A percentile compares a stretch with the other conserved stretches of the same genome.
These are phyloP conservation scores for Camellia lanceoleosa DNA, from an alignment of 148 eudicot genomes.

Conservation along the genomic window DNA sequence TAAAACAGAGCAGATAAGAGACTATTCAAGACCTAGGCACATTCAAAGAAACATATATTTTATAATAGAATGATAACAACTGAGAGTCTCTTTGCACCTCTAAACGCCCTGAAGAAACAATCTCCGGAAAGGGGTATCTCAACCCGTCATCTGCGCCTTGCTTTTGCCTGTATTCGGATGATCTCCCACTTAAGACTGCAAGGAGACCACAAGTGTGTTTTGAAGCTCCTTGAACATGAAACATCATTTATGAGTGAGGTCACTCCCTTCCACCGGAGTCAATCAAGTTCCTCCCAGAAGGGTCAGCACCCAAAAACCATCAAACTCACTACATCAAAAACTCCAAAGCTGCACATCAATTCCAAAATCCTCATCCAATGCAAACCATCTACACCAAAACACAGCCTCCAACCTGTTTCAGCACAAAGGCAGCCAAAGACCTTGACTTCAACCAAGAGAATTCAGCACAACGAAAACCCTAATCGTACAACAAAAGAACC, in stretches of 20 bases:
- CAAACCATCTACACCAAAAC: constrained; percentile 18
- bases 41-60: background rate
- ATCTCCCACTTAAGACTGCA: constrained; percentile 53
- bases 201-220: constrained; percentile 69
- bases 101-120: constrained; percentile 66
- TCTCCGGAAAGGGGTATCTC: constrained; percentile 61
- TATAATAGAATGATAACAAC: background rate
- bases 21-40: background rate
- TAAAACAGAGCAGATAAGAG: background rate
- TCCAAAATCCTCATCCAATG: background rate
- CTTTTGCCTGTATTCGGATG: constrained; percentile 26
- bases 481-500: background rate
- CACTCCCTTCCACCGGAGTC: constrained; percentile 9
- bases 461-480: constrained; percentile 12
- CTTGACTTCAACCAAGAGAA: background rate
- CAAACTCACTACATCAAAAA: constrained; percentile 15
- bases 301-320: constrained; percentile 4
- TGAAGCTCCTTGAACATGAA: constrained; percentile 61
- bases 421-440: constrained; percentile 9
- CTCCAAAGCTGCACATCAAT: background rate
- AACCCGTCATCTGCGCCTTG: constrained; percentile 28
- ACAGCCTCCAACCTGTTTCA: constrained; percentile 3
- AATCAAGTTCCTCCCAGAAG: constrained; percentile 12
- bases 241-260: constrained; percentile 34
- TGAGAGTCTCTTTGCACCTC: constrained; percentile 40